Evolutionary conservation across 2,329 filamentous ascomycete genomes (phyloP).

Genomic region (Rhinocladiella mackenziei): DNA sequence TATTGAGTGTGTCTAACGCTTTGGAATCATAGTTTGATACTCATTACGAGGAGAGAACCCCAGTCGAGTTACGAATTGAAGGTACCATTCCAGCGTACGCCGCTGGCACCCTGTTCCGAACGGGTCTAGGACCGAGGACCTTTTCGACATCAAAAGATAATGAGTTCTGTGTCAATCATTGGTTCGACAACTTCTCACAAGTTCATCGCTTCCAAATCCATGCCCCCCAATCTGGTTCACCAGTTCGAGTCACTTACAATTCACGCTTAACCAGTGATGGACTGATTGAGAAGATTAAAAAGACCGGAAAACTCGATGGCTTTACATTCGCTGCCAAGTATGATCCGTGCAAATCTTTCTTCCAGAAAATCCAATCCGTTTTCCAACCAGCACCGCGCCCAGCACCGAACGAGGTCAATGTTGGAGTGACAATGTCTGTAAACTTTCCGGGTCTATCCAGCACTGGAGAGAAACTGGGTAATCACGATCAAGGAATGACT

Average conservation of each 20-base stretch:
- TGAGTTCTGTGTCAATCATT: constrained; percentile 62
- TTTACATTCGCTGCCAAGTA: constrained; percentile 66
- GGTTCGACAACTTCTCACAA: constrained; percentile 70
- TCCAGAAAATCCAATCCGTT: constrained; percentile 65
- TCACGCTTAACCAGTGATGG: constrained; percentile 66
- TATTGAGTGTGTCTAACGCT: constrained; percentile 14
- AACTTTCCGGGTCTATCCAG: constrained; percentile 58
- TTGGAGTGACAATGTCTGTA: constrained; percentile 62
- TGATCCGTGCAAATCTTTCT: constrained; percentile 71
- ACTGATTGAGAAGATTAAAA: constrained; percentile 57
- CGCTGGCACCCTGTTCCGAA: constrained; percentile 68
- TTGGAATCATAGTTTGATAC: constrained; percentile 58
- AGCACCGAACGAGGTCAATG: constrained; percentile 48
- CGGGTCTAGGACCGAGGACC: constrained; percentile 64
- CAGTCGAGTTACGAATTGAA: constrained; percentile 59
- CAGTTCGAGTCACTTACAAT: constrained; percentile 60
- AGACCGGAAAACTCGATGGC: constrained; percentile 53
- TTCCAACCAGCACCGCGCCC: constrained; percentile 41
- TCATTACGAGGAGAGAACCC: constrained; percentile 61
- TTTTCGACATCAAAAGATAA: constrained; percentile 58
- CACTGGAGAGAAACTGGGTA: constrained; percentile 25
- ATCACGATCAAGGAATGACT: constrained; percentile 39
- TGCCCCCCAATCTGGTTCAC: constrained; percentile 35
- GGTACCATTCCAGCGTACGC: constrained; percentile 68
- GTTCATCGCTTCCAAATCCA: constrained; percentile 69